These are phyloP conservation scores for Leccinum subrobustum DNA, from an alignment of 1,284 basidiomycete genomes.

Conservation along the genomic window DNA sequence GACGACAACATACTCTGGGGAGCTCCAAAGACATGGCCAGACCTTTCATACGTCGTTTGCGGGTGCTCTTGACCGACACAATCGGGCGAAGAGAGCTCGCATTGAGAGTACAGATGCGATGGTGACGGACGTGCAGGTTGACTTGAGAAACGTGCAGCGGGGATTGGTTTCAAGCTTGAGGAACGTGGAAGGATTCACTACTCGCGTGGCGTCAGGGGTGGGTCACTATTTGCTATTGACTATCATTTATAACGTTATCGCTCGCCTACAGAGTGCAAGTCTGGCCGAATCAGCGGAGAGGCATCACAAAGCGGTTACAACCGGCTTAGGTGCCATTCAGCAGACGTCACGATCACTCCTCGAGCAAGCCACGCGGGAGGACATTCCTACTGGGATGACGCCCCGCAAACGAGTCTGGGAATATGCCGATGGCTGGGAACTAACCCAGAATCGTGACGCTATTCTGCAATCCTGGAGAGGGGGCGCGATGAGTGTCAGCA, in stretches of 20 bases:
- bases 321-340: conserved; percentile 48
- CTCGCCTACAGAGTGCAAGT: conserved; percentile 36
- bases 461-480: conserved; percentile 53
- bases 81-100: conserved; percentile 64
- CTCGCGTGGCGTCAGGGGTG: conserved; percentile 50
- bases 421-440: conserved; percentile 65
- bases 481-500: conserved; percentile 24
- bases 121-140: conserved; percentile 48
- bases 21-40: conserved; percentile 51
- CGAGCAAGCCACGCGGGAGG: conserved; percentile 59
- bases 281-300: conserved; percentile 40
- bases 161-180: conserved; percentile 50
- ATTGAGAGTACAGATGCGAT: conserved; percentile 56
- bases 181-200: conserved; percentile 47
- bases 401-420: conserved; percentile 71
- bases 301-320: conserved; percentile 40
- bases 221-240: conserved; percentile 18
- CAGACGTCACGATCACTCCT: conserved; percentile 51
- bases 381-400: conserved; percentile 64
- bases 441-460: conserved; percentile 59
- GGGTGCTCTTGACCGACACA: conserved; percentile 57
- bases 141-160: conserved; percentile 49
- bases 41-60: conserved; percentile 43
- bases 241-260: background rate
- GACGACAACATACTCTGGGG: conserved; percentile 49